Evolutionary conservation across 129 eudicot species (phyloP), one percentile per base, ranked within the genome.

Genomic region (Lonicera japonica): DNA sequence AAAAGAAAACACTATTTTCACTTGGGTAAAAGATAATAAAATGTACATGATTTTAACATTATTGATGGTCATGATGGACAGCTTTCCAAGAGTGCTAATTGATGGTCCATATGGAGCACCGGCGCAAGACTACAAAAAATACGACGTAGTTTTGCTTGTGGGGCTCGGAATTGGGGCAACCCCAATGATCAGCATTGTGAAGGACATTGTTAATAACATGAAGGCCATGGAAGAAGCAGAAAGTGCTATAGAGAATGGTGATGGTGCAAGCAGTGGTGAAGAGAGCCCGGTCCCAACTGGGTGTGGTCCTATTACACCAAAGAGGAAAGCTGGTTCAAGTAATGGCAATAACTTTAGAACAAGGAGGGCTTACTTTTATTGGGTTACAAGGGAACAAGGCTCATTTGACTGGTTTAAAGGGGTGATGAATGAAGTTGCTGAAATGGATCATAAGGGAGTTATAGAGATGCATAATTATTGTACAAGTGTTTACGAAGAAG

Each of bases 21-120:
- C 36, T 29, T 29, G 6, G 2, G 36, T 29, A 29, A 29, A 29
- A 29, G 36, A 29, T 29, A 29, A 29, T 29, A 29, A 6, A 29
- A 29, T 29, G 36, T 2, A 29, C 36, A 29, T 29, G 36, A 29
- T 29, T 29, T 29, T 29, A 29, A 70, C 61, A 50, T 70, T 54
- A 4, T 3, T 39, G 16, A 46, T 10, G 4, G 48, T 18, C 16
- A 48, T 8, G 6, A 16, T 65, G 38, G 52, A 70, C 77, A 89
- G 96, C 69, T 84, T 81, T 70, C 97, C 95, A 1, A 86, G 70
- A 73, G 89, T 90, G 58, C 47, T 86, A 54, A 90, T 90, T 19
- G 97, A 86, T 21, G 97, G 97, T 14, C 95, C 97, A 60, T 90
- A 90, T 9, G 95, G 95, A 54, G 97, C 97, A 55, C 89, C 97